phyloP scores from a whole-genome alignment of 352 stramenopile species.

The Albugo candida region DNA sequence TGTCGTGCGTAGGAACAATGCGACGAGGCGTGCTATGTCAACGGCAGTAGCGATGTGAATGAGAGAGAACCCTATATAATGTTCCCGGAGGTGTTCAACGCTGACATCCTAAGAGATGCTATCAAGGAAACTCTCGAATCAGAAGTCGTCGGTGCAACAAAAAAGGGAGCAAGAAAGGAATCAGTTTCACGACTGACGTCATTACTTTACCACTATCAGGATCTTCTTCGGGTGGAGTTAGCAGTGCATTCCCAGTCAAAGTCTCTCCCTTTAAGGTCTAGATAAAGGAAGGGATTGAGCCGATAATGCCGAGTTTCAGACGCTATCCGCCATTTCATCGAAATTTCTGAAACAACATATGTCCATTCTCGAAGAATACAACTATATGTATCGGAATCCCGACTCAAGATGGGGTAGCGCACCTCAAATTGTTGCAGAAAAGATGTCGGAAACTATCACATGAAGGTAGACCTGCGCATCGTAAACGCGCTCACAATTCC shows the following conservation, averaged over 20 bases:
- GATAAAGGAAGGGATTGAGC: too few species aligned
- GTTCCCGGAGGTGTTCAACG: neutral
- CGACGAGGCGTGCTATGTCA: neutral
- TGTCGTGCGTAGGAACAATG: neutral
- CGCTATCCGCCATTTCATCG: neutral
- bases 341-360: too few species aligned
- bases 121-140: neutral
- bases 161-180: neutral
- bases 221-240: neutral
- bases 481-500: conserved; percentile 8
- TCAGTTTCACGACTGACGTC: too few species aligned
- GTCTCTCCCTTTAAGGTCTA: neutral
- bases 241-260: neutral
- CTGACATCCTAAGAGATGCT: neutral
- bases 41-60: neutral
- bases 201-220: too few species aligned
- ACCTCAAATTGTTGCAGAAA: too few species aligned
- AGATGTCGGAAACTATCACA: too few species aligned
- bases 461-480: too few species aligned
- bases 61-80: neutral
- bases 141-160: neutral
- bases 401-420: too few species aligned
- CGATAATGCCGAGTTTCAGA: neutral
- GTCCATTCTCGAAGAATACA: neutral
- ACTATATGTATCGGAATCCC: neutral